Evolutionary conservation across 1,139 yeast genomes (phyloP), one percentile per base, ranked within the genome.

Genomic region (Candida gigantensis): DNA sequence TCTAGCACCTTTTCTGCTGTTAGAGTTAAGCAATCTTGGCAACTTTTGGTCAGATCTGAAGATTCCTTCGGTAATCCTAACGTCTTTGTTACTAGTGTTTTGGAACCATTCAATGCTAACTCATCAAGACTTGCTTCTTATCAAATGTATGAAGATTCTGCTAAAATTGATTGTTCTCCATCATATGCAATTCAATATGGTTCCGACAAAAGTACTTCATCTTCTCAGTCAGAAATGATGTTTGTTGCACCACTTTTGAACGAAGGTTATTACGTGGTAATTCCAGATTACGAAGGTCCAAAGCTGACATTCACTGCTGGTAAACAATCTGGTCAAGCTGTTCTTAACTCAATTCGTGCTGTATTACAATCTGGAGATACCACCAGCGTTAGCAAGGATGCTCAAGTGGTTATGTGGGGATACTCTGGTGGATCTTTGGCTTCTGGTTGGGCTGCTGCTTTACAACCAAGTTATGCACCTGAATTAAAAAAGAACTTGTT

Each of bases 351-450:
- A 1, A 43, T 67, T 8, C 48, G 63, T 35, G 73, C 62, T 5
- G 52, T 55, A 1, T 52, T 65, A 35, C 32, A 40, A 2, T 45
- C 62, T 2, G 45, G 45, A 1, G 50, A 54, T 30, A 32, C 48
- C 13, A 65, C 72, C 3, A 66, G 68, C 3, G 40, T 67, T 25
- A 37, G 48, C 8, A 9, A 46, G 1, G 47, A 57, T 33, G 67
- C 72, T 4, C 46, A 53, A 31, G 50, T 58, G 1, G 56, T 52
- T 1, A 16, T 61, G 25, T 67, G 68, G 66, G 73, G 74, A 0
- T 68, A 64, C 41, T 63, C 70, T 6, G 74, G 73, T 16, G 73
- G 73, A 1, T 49, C 67, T 2, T 44, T 65, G n/a, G 66, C 72
- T 3, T 44, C 62, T 4, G 58, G 58, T 1, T 67, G 72, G 72